phyloP scores from a whole-genome alignment of 2,329 filamentous ascomycete genomes.

The Colletotrichum magnum region DNA sequence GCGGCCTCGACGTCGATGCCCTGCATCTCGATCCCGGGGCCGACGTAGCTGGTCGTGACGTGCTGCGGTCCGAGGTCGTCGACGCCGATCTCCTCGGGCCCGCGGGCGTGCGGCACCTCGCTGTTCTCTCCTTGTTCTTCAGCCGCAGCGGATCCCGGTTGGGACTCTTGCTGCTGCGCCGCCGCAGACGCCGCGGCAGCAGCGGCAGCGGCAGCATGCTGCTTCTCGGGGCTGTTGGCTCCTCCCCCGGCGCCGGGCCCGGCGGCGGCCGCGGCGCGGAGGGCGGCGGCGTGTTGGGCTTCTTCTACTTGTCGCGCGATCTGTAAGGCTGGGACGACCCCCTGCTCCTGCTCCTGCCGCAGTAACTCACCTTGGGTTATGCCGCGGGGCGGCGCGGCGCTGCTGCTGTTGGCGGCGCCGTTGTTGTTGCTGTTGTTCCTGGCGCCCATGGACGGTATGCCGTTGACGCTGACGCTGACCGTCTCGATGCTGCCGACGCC shows the following conservation, averaged over 20 bases:
- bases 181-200: slow-evolving; percentile 47
- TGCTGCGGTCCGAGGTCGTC: slow-evolving; percentile 86
- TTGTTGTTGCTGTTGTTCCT: slow-evolving; percentile 38
- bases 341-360: slow-evolving; percentile 87
- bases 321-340: slow-evolving; percentile 80
- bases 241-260: slow-evolving; percentile 14
- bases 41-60: slow-evolving; percentile 56
- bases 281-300: slow-evolving; percentile 39
- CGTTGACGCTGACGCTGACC: slow-evolving; percentile 82
- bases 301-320: slow-evolving; percentile 56
- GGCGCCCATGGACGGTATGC: slow-evolving; percentile 69
- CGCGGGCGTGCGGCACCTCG: slow-evolving; percentile 84
- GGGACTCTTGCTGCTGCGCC: no score
- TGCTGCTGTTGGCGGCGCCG: slow-evolving; percentile 48
- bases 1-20: slow-evolving; percentile 74
- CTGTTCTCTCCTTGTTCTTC: slow-evolving; percentile 62
- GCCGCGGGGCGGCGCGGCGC: slow-evolving; percentile 57
- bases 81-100: slow-evolving; percentile 87
- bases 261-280: slow-evolving; percentile 39
- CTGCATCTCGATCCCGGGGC: slow-evolving; percentile 62
- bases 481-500: slow-evolving; percentile 86
- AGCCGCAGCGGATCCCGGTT: slow-evolving; percentile 47
- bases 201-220: slow-evolving; percentile 38
- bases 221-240: slow-evolving; percentile 29
- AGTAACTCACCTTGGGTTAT: slow-evolving; percentile 88